phyloP scores from a whole-genome alignment of 352 stramenopile species.

The Pythium aristosporum region DNA sequence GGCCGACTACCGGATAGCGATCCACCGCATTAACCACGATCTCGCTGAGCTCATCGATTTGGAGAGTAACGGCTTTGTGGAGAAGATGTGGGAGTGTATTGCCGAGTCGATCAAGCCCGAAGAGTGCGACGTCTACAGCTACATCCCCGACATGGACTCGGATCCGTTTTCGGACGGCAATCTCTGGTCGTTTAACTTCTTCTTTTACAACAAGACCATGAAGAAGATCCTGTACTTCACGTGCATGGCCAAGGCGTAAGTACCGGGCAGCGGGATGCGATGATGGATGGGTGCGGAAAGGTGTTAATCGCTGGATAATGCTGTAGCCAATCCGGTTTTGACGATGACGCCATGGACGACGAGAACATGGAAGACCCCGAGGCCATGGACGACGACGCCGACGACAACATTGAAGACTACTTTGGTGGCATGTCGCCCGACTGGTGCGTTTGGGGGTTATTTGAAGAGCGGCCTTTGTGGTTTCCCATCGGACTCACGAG shows the following conservation, averaged over 20 bases:
- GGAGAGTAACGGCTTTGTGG: constrained; percentile 98
- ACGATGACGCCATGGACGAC: constrained; percentile 64
- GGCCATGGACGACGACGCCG: constrained; percentile 67
- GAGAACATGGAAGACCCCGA: constrained; percentile 76
- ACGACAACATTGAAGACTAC: constrained; percentile 82
- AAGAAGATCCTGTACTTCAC: constrained; percentile 94
- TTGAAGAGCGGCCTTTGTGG: background rate
- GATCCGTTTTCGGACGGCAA: constrained; percentile 92
- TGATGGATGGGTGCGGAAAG: background rate
- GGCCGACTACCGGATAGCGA: constrained; percentile 77
- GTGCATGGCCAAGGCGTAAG: constrained; percentile 89
- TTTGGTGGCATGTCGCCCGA: constrained; percentile 84
- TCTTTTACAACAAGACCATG: constrained; percentile 93
- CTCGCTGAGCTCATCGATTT: constrained; percentile 93
- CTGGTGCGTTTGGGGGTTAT: constrained; percentile 45
- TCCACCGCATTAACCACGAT: constrained; percentile 89
- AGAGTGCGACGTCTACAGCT: constrained; percentile 92
- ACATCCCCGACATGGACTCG: constrained; percentile 93
- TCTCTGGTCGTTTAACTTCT: constrained; percentile 95
- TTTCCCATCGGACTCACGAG: background rate
- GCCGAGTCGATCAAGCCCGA: constrained; percentile 84
- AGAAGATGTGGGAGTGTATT: constrained; percentile 96
- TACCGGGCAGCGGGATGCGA: background rate
- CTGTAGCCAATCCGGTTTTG: constrained; percentile 29
- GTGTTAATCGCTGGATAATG: background rate